Evolutionary conservation across 495 filamentous ascomycete genomes (phyloP), one percentile per base, ranked within the genome.

Genomic region (Tuber calosporum): DNA sequence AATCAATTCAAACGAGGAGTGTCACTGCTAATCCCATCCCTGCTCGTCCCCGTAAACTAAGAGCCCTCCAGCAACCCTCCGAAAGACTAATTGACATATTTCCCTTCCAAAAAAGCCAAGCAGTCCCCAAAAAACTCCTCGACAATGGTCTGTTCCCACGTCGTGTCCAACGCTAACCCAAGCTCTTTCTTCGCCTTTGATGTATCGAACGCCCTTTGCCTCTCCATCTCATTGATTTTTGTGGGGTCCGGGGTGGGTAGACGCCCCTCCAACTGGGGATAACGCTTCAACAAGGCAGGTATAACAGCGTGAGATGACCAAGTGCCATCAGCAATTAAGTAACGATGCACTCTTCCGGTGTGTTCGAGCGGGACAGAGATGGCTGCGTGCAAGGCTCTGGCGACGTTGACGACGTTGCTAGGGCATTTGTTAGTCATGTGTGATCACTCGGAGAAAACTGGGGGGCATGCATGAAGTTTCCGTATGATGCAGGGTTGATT

Each of bases 271-370:
- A 72, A 45, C 26, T 66, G 4, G 13, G 73, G 73, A 22, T 75
- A 73, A 6, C n/a, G 41, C 66, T 66, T 67, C 38, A 68, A 20
- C 37, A 75, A 66, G 22, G 42, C 26, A 13, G n/a, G 26, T 13
- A 75, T 72, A 41, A 73, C 11, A 19, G 69, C 69, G 34, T 75
- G 70, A 39, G 22, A 72, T 9, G 73, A 75, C 17, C 42, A 72
- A 26, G 42, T 69, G 42, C 73, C 70, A 37, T 67, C 41, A 11
- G 66, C 34, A 34, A 75, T 19, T 8, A 75, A n/a, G 30, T 69
- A 75, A 13, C 73, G 73, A 34, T 75, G 73, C n/a, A 38, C 6
- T 41, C 41, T 67, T 11, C 69, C 69, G 37, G 69, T 75, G 2
- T 45, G 73, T 8, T 37, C 17, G 30, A 72, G 66, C 4, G 66